These are phyloP conservation scores for Pichia sp. DNA, from an alignment of 1,139 yeast genomes.

Conservation along the genomic window DNA sequence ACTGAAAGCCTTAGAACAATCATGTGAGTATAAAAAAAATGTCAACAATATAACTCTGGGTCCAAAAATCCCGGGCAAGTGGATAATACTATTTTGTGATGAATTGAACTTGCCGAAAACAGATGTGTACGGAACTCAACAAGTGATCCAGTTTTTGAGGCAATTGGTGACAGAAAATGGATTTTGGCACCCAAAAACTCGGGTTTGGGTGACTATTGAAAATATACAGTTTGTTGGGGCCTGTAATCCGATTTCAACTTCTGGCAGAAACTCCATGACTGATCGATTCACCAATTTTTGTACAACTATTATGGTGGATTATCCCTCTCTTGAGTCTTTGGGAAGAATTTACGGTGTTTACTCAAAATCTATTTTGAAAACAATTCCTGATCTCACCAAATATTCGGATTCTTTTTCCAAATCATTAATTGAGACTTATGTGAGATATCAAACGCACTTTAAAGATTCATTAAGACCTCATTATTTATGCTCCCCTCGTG, in stretches of 20 bases:
- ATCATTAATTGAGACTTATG: constrained; percentile 67
- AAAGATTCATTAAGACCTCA: constrained; percentile 42
- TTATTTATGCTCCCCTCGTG: constrained; percentile 85
- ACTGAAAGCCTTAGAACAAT: constrained; percentile 64
- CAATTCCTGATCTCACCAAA: constrained; percentile 59
- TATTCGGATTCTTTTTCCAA: constrained; percentile 50
- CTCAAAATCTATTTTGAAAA: constrained; percentile 53
- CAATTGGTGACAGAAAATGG: constrained; percentile 73
- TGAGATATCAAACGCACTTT: constrained; percentile 40
- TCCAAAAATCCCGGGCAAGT: constrained; percentile 62
- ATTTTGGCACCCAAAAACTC: constrained; percentile 63
- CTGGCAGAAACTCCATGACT: constrained; percentile 61
- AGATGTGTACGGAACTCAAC: constrained; percentile 76
- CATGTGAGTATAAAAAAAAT: constrained; percentile 58
- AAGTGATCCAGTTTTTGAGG: constrained; percentile 68
- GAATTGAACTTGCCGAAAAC: constrained; percentile 79
- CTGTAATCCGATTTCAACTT: constrained; percentile 83
- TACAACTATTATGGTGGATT: constrained; percentile 68
- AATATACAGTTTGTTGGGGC: constrained; percentile 88
- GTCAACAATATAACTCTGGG: constrained; percentile 49
- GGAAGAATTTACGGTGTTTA: constrained; percentile 63
- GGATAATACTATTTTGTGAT: constrained; percentile 87
- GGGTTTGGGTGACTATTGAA: constrained; percentile 63
- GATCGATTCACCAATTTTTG: constrained; percentile 69
- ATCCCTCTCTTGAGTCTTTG: constrained; percentile 68